phyloP scores from a whole-genome alignment of 2,329 filamentous ascomycete species.

The Alternaria solani region DNA sequence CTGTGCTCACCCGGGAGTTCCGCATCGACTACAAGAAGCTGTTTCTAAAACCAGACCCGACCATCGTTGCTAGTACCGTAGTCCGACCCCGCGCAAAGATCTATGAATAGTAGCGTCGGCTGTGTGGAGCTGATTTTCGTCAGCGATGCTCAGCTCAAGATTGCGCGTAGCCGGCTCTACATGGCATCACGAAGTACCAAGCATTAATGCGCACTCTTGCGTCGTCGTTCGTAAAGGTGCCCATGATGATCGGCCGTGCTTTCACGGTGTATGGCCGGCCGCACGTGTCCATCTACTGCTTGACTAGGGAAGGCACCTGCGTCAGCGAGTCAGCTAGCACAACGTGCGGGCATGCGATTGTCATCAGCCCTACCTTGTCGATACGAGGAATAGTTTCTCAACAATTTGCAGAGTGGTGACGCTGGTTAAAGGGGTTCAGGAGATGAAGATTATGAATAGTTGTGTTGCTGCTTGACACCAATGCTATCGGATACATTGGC shows the following conservation, averaged over 20 bases:
- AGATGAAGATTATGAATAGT: background rate
- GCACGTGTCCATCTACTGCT: background rate
- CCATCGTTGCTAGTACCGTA: background rate
- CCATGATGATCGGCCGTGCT: background rate
- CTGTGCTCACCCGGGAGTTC: background rate
- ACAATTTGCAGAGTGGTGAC: background rate
- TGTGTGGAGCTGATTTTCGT: background rate
- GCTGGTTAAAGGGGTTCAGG: background rate
- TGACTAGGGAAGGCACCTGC: background rate
- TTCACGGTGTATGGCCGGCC: background rate
- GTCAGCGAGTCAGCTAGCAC: background rate
- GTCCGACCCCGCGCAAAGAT: background rate
- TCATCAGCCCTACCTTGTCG: constrained; percentile 1
- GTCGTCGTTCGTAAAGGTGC: background rate
- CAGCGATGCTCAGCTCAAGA: background rate
- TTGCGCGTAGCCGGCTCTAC: background rate
- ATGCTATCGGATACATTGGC: background rate
- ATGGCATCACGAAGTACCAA: background rate
- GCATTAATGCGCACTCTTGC: background rate
- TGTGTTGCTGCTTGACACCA: background rate
- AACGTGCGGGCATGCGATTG: background rate
- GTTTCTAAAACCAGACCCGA: background rate
- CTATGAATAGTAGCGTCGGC: background rate
- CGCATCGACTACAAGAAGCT: background rate
- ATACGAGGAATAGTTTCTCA: constrained; percentile 4